Evolutionary conservation across 805 yeast genomes (phyloP), one percentile per base, ranked within the genome.

Genomic region (Lipomyces spencermartinsiae): DNA sequence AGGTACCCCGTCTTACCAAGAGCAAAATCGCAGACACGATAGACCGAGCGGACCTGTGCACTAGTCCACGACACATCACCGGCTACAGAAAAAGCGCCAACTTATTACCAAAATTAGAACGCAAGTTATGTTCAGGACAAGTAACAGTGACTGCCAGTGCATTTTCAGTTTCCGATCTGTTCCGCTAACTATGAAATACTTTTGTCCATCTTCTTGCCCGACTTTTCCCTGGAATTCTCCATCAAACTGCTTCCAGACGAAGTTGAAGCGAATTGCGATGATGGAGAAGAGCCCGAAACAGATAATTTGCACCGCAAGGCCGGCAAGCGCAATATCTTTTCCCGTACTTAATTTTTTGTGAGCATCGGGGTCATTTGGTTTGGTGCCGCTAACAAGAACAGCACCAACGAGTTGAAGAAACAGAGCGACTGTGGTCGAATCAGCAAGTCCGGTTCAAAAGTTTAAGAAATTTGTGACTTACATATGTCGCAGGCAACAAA

Each of bases 331-430:
- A 22, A 51, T 51, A 2, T 51, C 16, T 29, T 51, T 51, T 8
- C 56, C 56, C 19, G n/a, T 14, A 29, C 31, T 19, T 51, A 22
- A 29, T 19, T 51, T 51, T 2, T 14, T 51, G 9, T 51, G 8
- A 22, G 2, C 56, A 6, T 51, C 31, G 33, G 31, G 29, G 7
- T 51, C 31, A 12, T 22, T 19, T 9, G 56, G 56, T 19, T 51
- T 16, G 31, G 56, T 51, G 31, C 56, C 56, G 19, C 33, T 51
- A 10, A 51, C 56, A 51, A 51, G 8, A 22, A 51, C 56, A 8
- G 56, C 56, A 14, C 56, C 56, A 19, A 4, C 29, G 7, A 39
- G 19, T 16, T 39, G 46, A 51, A 51, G 56, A 3, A 51, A 22
- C 19, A 51, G 12, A 5, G 33, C 56, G 19, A 51, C 56, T 51